phyloP scores from a whole-genome alignment of 208 protist species.

The Crithidia bombi region DNA sequence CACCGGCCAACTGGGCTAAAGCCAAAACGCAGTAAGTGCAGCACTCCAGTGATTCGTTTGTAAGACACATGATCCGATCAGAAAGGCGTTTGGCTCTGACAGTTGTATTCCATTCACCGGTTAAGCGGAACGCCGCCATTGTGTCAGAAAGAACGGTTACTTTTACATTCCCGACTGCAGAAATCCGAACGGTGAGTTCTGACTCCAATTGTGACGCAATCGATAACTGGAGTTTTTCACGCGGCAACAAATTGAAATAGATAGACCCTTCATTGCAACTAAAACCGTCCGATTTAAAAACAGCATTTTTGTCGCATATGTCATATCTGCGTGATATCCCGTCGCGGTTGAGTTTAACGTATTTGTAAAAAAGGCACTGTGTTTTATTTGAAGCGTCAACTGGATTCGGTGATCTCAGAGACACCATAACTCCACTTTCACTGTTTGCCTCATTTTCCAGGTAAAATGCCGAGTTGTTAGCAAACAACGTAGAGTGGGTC shows the following conservation, averaged over 20 bases:
- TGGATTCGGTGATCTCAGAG: slow-evolving; percentile 16
- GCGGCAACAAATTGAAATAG: slow-evolving; percentile 42
- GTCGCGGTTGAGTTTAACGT: background rate
- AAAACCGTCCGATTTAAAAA: slow-evolving; percentile 42
- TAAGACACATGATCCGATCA: slow-evolving; percentile 38
- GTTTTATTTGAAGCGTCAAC: slow-evolving; percentile 5
- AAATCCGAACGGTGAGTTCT: slow-evolving; percentile 24
- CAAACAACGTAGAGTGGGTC: slow-evolving; percentile 44
- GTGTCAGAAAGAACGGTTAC: slow-evolving; percentile 30
- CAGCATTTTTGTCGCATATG: slow-evolving; percentile 50
- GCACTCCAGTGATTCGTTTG: slow-evolving; percentile 29
- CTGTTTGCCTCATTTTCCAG: slow-evolving; percentile 44
- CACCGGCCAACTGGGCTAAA: slow-evolving; percentile 44
- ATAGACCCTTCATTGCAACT: slow-evolving; percentile 35
- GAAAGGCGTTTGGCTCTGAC: slow-evolving; percentile 32
- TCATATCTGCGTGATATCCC: slow-evolving; percentile 36
- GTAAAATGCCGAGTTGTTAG: slow-evolving; percentile 58
- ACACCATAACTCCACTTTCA: slow-evolving; percentile 45
- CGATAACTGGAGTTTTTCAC: slow-evolving; percentile 57
- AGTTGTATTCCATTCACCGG: slow-evolving; percentile 37
- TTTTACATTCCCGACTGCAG: slow-evolving; percentile 29
- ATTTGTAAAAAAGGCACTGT: slow-evolving; percentile 43
- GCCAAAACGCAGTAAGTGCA: slow-evolving; percentile 39
- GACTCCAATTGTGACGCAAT: slow-evolving; percentile 41
- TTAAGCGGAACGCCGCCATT: slow-evolving; percentile 27